Base-by-base conservation (phyloP, 2,329 filamentous ascomycete genomes). In the Exophiala xenobiotica region DNA sequence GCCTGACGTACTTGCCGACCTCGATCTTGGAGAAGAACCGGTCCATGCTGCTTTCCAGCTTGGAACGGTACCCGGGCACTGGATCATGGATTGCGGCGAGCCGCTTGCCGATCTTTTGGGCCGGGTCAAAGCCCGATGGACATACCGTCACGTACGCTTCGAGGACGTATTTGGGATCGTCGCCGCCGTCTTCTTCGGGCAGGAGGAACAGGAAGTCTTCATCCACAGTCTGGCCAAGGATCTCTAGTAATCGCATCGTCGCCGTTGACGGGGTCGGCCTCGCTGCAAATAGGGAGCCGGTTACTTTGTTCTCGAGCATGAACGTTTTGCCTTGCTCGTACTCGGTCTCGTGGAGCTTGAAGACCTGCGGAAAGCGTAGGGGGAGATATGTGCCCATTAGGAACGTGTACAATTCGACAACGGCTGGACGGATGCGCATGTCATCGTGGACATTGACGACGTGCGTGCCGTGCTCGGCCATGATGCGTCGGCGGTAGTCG, bases 1-100 rank as follows among this genome's bases (percentile, higher is more conserved):
- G 67, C 62, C 75, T 75, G 1, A 85, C 79, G 9, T 78, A 71
- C 55, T 71, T 76, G 1, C 81, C 81, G 0, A 74, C 69, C 8
- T 78, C 74, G 0, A 85, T 42, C 9, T 65, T 64, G 1, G 76
- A 72, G 62, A 85, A 85, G 66, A 80, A 85, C 1, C 78, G 69
- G 61, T 86, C 81, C 82, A 85, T 85, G 44, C 72, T 77, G 43
- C 69, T 74, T 59, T 79, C 78, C 0, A 86, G 60, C 60, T 82
- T 84, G 39, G 71, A 65, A 24, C 63, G 67, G 61, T 85, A 85
- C 5, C 75, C 73, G 0, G 82, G 82, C 0, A 85, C 80, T 0
- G 81, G 81, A 0, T 41, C 64, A 61, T 86, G 82, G 57, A 86
- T 85, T 22, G 74, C 71, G 0, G 74, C 68, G 0, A 85, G 69